Conservation (phyloP, 2,329 filamentous ascomycete species). For the Sphaerostilbella broomeana region DNA sequence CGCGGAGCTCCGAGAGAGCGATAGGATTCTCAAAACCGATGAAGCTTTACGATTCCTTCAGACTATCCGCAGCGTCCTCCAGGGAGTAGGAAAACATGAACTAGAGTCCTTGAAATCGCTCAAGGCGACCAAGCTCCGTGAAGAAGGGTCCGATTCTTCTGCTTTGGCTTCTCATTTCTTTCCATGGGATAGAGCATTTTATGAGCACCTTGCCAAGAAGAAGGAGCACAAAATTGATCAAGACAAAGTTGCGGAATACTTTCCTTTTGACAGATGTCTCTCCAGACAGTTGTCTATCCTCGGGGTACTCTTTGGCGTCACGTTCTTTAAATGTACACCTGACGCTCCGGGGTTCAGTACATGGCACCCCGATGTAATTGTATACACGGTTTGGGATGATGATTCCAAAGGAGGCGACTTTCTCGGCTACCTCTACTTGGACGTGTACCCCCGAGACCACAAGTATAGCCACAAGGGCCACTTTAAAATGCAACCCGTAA, state of each 20-base stretch:
- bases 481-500: conserved; percentile 56
- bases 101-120: neutral
- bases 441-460: conserved; percentile 64
- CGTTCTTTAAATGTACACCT: conserved; percentile 38
- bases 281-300: conserved; percentile 68
- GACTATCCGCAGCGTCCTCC: conserved; percentile 2
- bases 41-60: conserved; percentile 3
- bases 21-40: conserved; percentile 9
- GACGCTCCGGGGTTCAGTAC: conserved; percentile 56
- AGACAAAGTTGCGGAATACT: conserved; percentile 68
- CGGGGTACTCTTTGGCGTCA: conserved; percentile 65
- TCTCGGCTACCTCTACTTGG: conserved; percentile 69
- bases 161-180: conserved; percentile 38
- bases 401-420: conserved; percentile 58
- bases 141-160: neutral
- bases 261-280: conserved; percentile 62
- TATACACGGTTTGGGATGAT: conserved; percentile 72
- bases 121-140: conserved; percentile 2
- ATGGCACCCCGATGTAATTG: conserved; percentile 68
- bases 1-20: conserved; percentile 9
- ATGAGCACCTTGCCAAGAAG: conserved; percentile 67
- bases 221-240: conserved; percentile 67
- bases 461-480: conserved; percentile 78
- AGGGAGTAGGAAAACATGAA: neutral
- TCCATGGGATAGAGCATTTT: conserved; percentile 70